Evolutionary conservation across 441 rosid genomes (phyloP), one percentile per base, ranked within the genome.

Genomic region (Mallotus repandus): DNA sequence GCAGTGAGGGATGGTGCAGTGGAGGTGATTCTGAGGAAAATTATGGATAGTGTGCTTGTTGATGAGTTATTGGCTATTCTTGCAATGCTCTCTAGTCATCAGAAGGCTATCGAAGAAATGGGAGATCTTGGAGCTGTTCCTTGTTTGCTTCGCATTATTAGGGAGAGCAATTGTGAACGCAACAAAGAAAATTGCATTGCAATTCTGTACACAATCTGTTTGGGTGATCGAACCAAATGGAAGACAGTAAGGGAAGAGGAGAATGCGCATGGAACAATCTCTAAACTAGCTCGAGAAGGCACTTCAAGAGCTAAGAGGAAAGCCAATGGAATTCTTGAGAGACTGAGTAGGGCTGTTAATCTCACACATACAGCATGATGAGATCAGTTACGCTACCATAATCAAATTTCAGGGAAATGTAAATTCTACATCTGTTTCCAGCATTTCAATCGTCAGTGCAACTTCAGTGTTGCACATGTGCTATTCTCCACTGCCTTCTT

Each of bases 221-320:
- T 83, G 22, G 82, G 76, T 43, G 96, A 95, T 69, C 87, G 97
- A 79, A 90, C 88, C 73, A 91, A 87, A 81, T 83, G 85, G 91
- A 93, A 82, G 78, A 82, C 81, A 59, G 76, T 96, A 21, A 88
- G 86, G 82, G 97, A 93, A 73, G 98, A 93, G 77, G 98, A 93
- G 79, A 85, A 60, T 25, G 49, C 73, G 0, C 21, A 85, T 58
- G 88, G 91, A 64, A 90, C 97, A 25, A 84, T 91, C 45, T 86
- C 97, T 7, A 91, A 85, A 77, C 95, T 96, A 76, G 83, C 92
- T 12, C 80, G 81, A 66, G 88, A 86, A 52, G 99, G 98, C 64
- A 93, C 99, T 60, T 81, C 97, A 13, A 89, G 97, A 82, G 99
- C 98, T 63, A 89, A 89, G 82, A 88, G 98, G 81, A 93, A 93